Conservation (phyloP, 2,329 filamentous ascomycete genomes). For the Cryphonectria naterciae region DNA sequence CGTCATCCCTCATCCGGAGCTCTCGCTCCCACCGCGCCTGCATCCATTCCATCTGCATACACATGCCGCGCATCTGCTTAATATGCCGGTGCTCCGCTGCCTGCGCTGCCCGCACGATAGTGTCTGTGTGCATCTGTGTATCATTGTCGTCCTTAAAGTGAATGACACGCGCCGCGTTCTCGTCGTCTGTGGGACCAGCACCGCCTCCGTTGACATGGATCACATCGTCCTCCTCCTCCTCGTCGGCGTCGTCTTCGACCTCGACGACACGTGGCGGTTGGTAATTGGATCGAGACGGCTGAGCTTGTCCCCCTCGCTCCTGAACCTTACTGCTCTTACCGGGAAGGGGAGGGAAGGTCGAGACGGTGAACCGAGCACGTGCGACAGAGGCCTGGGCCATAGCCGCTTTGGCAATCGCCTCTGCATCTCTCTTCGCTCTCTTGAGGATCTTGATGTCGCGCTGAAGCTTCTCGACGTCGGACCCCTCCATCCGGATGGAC, state of each 20-base stretch:
- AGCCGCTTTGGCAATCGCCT: conserved; percentile 36
- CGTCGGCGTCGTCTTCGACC: conserved; percentile 36
- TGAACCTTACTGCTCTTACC: conserved; percentile 20
- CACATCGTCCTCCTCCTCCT: conserved; percentile 26
- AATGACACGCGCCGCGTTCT: conserved; percentile 29
- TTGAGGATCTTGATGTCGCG: conserved; percentile 54
- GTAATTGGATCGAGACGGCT: conserved; percentile 9
- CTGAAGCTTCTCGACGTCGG: conserved; percentile 52
- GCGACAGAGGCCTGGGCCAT: conserved; percentile 31
- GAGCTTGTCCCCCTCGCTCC: conserved; percentile 11
- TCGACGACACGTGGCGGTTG: conserved; percentile 34
- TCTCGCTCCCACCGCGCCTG: conserved; percentile 81
- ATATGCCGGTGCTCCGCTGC: conserved; percentile 70
- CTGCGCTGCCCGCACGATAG: conserved; percentile 61
- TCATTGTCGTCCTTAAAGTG: conserved; percentile 36
- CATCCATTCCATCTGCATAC: conserved; percentile 90
- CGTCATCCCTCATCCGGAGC: conserved; percentile 75
- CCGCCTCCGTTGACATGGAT: conserved; percentile 5
- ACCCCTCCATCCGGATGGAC: conserved; percentile 46
- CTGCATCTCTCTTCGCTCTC: conserved; percentile 43
- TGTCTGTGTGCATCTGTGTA: conserved; percentile 59
- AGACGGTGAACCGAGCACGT: conserved; percentile 27
- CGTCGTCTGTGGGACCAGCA: conserved; percentile 15
- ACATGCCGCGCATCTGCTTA: conserved; percentile 79
- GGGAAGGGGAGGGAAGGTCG: conserved; percentile 16